Percentiles rank a stretch among this genome's conserved stretches.
phyloP scores from a whole-genome alignment of 345 rosid genomes.

The Crucihimalaya himalaica region DNA sequence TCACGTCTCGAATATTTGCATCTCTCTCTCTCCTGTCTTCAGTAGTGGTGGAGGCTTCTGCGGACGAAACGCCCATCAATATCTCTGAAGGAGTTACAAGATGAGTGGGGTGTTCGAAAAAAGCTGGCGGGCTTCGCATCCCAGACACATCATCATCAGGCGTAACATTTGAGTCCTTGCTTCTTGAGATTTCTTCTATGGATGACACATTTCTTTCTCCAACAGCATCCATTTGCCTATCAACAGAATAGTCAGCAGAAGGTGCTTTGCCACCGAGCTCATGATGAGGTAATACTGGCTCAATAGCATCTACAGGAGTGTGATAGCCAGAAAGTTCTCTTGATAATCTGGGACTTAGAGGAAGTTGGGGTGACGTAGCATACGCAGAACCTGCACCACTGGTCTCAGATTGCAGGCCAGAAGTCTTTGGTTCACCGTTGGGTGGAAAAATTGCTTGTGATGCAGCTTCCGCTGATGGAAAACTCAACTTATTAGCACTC shows the following conservation, averaged over 20 bases:
- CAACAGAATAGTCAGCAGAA: conserved; percentile 51
- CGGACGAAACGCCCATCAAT: conserved; percentile 60
- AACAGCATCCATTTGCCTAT: conserved; percentile 54
- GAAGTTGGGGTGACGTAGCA: conserved; percentile 53
- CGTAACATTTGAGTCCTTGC: conserved; percentile 48
- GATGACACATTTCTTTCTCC: conserved; percentile 43
- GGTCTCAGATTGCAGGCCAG: conserved; percentile 45
- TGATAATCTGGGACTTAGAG: conserved; percentile 61
- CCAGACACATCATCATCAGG: conserved; percentile 54
- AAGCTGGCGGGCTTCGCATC: conserved; percentile 45
- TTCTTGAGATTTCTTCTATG: conserved; percentile 47
- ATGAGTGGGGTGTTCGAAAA: conserved; percentile 79
- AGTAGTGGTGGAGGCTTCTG: conserved; percentile 49
- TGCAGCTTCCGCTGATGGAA: conserved; percentile 47
- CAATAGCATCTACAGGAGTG: conserved; percentile 44
- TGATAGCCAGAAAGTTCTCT: conserved; percentile 53
- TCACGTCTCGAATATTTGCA: conserved; percentile 50
- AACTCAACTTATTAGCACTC: conserved; percentile 26
- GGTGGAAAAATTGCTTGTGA: conserved; percentile 37
- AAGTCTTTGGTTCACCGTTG: conserved; percentile 46
- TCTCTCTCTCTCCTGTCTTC: conserved; percentile 52
- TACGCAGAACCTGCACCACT: conserved; percentile 51
- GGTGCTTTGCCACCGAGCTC: conserved; percentile 54
- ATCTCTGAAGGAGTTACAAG: conserved; percentile 85
- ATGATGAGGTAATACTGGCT: conserved; percentile 42